These are phyloP conservation scores for Neofusicoccum cordaticola DNA, from an alignment of 2,329 filamentous ascomycete species.

Conservation along the genomic window DNA sequence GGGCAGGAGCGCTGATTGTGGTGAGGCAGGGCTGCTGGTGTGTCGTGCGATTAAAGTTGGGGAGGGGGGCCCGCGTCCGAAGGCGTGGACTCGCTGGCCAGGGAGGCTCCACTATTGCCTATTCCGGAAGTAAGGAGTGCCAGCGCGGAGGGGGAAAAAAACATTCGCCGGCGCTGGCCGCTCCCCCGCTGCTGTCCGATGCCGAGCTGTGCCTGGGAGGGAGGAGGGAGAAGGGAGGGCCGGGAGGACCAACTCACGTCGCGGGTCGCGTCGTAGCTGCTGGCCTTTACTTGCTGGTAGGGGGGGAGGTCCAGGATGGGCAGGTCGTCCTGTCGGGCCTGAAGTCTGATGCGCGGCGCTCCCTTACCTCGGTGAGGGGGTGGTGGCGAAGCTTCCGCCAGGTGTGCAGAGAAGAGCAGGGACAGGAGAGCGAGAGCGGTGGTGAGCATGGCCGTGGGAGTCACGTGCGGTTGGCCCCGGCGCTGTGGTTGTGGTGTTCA, in stretches of 20 bases:
- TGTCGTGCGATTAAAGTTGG: background rate
- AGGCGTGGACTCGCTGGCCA: background rate
- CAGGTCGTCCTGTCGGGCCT: constrained; percentile 19
- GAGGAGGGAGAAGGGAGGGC: too few relatives aligned
- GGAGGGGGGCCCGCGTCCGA: background rate
- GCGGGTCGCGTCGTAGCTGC: constrained; percentile 25
- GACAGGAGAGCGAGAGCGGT: background rate
- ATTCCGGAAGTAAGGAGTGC: background rate
- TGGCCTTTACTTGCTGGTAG: constrained; percentile 33
- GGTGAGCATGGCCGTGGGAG: background rate
- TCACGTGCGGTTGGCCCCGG: background rate
- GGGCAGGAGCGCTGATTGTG: too few relatives aligned
- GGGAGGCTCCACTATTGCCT: constrained; percentile 2
- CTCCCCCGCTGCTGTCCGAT: too few relatives aligned
- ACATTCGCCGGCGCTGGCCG: too few relatives aligned
- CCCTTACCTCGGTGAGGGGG: background rate
- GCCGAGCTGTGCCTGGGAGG: too few relatives aligned
- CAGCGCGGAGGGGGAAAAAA: too few relatives aligned
- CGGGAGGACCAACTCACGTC: background rate
- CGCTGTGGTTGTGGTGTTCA: background rate
- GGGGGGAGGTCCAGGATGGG: constrained; percentile 30
- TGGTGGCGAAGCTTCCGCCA: background rate
- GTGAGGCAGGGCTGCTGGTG: background rate
- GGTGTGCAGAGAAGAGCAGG: background rate
- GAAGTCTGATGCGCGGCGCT: background rate